Percentiles rank a stretch among this genome's conserved stretches.
Evolutionary conservation across 2,329 filamentous ascomycete genomes (phyloP).

Genomic region (Exophiala oligosperma): DNA sequence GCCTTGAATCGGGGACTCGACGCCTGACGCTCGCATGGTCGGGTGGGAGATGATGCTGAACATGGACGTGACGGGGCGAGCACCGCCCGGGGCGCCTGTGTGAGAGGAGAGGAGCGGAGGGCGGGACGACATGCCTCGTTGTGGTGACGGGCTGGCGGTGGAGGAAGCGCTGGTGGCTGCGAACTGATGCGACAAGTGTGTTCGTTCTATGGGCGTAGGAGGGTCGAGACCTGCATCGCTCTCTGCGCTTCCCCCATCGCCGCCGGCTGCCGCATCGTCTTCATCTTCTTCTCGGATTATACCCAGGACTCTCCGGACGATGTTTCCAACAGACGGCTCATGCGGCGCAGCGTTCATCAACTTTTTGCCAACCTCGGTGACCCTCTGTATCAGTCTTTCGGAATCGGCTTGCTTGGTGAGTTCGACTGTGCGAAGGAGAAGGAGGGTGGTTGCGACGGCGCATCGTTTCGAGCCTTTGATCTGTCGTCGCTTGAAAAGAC

Average conservation of each 20-base stretch:
- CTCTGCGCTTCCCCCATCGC: constrained; percentile 43
- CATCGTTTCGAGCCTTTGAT: constrained; percentile 85
- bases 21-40: constrained; percentile 34
- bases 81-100: constrained; percentile 56
- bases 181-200: constrained; percentile 3
- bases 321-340: constrained; percentile 91
- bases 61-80: constrained; percentile 64
- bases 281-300: constrained; percentile 89
- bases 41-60: constrained; percentile 82
- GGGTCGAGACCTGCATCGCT: constrained; percentile 60
- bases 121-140: constrained; percentile 41
- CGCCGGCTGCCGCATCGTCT: constrained; percentile 59
- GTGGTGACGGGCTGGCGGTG: constrained; percentile 26
- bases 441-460: constrained; percentile 85
- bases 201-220: constrained; percentile 36
- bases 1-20: constrained; percentile 40
- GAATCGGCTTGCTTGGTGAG: constrained; percentile 77
- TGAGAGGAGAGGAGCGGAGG: constrained; percentile 64
- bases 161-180: constrained; percentile 11
- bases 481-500: constrained; percentile 85
- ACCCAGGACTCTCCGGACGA: constrained; percentile 84
- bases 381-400: constrained; percentile 73
- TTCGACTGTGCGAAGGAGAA: constrained; percentile 83
- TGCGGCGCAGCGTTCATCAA: constrained; percentile 81
- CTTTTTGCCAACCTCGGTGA: constrained; percentile 74